Evolutionary conservation across 306 rosid species (phyloP), one percentile per base, ranked within the genome.

Genomic region (Spatholobus suberectus): DNA sequence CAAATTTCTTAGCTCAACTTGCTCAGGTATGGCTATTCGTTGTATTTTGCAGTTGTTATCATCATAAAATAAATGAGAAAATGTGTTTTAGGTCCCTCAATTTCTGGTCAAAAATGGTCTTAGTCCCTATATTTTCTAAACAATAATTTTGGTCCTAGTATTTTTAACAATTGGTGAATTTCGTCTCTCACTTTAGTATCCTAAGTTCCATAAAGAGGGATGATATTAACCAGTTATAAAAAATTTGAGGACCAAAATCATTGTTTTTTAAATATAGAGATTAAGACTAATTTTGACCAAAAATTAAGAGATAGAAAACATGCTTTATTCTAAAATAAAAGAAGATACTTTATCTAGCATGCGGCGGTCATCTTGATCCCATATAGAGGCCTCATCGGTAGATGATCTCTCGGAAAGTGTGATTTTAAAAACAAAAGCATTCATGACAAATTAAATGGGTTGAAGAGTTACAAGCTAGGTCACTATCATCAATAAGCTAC

Each of bases 1-100:
- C 97, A 3, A 95, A 92, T 83, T 95, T 93, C 75, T 61, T 92
- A 8, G 38, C 77, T 66, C 98, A 95, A 59, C 98, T 95, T 77
- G 57, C 88, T 75, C 98, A 95, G 94, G 98, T 84, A 40, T 1
- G 35, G 38, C 52, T 77, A 70, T 84, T 59, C 51, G 1, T 34
- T 27, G 66, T 44, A 82, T 46, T 80, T 21, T 44, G 43, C 70
- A 77, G 32, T 29, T 77, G 38, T 63, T 13, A 14, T 26, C 58
- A 11, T 35, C 27, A 17, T 10, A 57, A 18, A n/a, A 21, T 59
- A 59, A 59, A 59, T 9, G 35, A 0, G 24, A 26, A 13, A 59
- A 5, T 24, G 0, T 13, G 9, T 24, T 59, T 24, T n/a, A n/a
- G n/a, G n/a, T n/a, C n/a, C n/a, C n/a, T n/a, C n/a, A n/a, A 35